Percentiles rank a stretch among this genome's conserved stretches.
These are phyloP conservation scores for Volvox africanus DNA, from an alignment of 139 green algal species.

Conservation along the genomic window DNA sequence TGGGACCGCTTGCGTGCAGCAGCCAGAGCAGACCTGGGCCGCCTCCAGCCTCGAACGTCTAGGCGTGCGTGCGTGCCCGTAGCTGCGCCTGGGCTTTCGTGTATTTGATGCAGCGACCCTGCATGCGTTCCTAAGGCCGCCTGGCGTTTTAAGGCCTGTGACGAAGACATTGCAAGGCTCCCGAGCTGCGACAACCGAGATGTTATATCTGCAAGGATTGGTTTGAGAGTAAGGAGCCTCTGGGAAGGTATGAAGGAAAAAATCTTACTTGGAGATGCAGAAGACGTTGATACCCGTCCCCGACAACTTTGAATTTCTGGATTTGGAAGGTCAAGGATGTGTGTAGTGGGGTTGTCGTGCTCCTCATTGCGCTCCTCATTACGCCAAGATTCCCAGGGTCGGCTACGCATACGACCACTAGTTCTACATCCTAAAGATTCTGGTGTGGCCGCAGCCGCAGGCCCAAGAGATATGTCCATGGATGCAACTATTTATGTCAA, in stretches of 20 bases:
- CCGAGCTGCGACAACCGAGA: no score
- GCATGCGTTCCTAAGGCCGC: no score
- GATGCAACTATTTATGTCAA: neutral
- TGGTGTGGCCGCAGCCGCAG: neutral
- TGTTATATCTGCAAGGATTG: no score
- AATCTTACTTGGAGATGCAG: neutral
- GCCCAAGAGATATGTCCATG: neutral
- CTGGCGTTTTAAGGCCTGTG: no score
- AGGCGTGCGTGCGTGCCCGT: no score
- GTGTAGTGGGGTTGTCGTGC: neutral
- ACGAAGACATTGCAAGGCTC: no score
- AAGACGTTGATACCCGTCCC: neutral
- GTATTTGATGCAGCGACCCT: no score
- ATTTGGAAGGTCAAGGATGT: neutral
- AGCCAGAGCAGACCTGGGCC: slow-evolving; percentile 14
- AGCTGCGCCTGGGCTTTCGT: no score
- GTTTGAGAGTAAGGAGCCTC: no score
- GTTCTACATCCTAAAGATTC: neutral
- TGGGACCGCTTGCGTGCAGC: slow-evolving; percentile 53
- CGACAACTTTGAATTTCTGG: neutral
- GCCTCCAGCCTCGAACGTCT: neutral
- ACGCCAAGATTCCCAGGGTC: slow-evolving; percentile 16
- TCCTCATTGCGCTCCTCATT: neutral
- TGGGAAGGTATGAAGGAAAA: neutral
- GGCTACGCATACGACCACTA: neutral